A percentile compares a stretch with the other conserved stretches of the same genome.
phyloP scores from a whole-genome alignment of 495 filamentous ascomycete genomes.

The Tuber calosporum region DNA sequence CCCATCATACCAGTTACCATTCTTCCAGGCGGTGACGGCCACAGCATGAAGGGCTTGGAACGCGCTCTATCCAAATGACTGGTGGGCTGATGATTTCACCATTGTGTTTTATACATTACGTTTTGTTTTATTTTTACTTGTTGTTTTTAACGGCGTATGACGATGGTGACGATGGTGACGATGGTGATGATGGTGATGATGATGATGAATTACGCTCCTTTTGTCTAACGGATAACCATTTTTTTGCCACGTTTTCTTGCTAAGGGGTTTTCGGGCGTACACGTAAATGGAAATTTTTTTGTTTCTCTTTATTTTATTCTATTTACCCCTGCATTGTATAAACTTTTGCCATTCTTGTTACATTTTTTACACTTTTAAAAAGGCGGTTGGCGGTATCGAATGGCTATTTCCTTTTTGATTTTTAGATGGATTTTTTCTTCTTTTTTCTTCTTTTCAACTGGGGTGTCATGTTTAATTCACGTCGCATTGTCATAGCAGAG shows the following conservation, averaged over 20 bases:
- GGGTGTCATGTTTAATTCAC: background rate
- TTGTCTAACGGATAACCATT: background rate
- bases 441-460: constrained; percentile 16
- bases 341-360: constrained; percentile 18
- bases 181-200: constrained; percentile 29
- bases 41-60: constrained; percentile 27
- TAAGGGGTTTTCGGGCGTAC: constrained; percentile 23
- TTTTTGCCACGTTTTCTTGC: constrained; percentile 17
- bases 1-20: constrained; percentile 23
- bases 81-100: constrained; percentile 1
- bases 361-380: constrained; percentile 1
- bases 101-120: constrained; percentile 6
- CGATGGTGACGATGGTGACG: constrained; percentile 27
- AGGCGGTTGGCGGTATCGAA: constrained; percentile 17
- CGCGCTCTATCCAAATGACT: constrained; percentile 29
- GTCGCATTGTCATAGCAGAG: background rate
- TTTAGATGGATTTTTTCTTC: constrained; percentile 18
- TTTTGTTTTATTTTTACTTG: constrained; percentile 15
- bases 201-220: constrained; percentile 26
- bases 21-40: constrained; percentile 12
- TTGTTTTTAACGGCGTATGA: constrained; percentile 19
- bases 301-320: constrained; percentile 16
- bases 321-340: constrained; percentile 27
- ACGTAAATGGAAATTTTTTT: constrained; percentile 13
- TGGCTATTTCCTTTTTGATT: constrained; percentile 18